Conservation (phyloP, 129 eudicot genomes). For the Calendula officinalis region DNA sequence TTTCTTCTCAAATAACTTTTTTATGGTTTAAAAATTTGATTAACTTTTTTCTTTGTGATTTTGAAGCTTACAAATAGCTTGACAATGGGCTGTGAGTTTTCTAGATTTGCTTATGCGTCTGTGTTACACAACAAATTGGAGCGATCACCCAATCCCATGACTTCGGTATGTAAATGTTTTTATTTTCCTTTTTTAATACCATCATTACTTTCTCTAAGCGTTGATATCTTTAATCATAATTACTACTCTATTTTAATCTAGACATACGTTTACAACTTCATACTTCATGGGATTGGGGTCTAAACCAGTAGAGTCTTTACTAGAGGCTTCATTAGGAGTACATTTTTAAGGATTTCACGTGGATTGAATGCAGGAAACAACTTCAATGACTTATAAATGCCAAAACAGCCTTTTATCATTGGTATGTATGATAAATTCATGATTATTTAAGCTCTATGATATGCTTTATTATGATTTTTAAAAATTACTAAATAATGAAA, state of each 20-base stretch:
- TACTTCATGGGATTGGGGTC: conserved; percentile 58
- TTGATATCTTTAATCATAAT: background rate
- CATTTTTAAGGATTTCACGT: conserved; percentile 96
- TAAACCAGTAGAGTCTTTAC: conserved; percentile 68
- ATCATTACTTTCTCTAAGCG: no score
- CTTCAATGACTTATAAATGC: conserved; percentile 56
- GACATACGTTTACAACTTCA: conserved; percentile 10
- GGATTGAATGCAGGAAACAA: conserved; percentile 50
- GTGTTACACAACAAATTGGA: no score
- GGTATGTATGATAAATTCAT: conserved; percentile 44
- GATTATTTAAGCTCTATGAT: background rate
- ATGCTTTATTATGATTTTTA: conserved; percentile 11
- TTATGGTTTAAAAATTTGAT: no score
- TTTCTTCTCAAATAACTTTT: no score
- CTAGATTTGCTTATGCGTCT: no score
- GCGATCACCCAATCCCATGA: no score
- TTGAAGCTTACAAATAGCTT: no score
- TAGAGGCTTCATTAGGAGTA: conserved; percentile 84
- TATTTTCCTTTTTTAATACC: no score
- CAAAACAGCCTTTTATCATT: conserved; percentile 89
- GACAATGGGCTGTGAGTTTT: no score
- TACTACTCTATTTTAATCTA: background rate
- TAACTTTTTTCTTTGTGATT: no score
- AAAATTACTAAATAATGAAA: conserved; percentile 11
- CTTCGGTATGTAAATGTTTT: no score